phyloP scores from a whole-genome alignment of 805 yeast species.

The Lipomyces anomalus region DNA sequence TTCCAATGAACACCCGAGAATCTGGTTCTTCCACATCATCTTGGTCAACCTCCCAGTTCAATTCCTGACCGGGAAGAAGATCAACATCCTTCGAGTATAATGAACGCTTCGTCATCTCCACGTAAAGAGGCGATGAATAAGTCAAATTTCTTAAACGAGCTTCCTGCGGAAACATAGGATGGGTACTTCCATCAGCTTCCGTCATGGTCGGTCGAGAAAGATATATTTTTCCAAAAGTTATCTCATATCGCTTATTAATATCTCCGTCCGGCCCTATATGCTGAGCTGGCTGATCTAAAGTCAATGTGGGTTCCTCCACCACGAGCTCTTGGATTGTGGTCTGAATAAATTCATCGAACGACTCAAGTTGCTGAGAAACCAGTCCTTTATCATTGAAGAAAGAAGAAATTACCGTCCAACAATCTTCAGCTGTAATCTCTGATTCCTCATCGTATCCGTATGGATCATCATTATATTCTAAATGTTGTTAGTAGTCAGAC shows the following conservation, averaged over 20 bases:
- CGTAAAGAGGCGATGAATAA: slow-evolving; percentile 91
- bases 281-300: slow-evolving; percentile 97
- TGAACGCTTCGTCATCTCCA: slow-evolving; percentile 89
- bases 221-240: slow-evolving; percentile 95
- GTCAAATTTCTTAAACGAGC: slow-evolving; percentile 95
- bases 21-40: slow-evolving; percentile 58
- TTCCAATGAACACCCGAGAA: slow-evolving; percentile 86
- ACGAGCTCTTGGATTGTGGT: slow-evolving; percentile 95
- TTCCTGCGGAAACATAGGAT: slow-evolving; percentile 96
- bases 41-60: slow-evolving; percentile 56
- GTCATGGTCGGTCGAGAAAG: slow-evolving; percentile 97
- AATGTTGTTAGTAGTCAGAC: neutral
- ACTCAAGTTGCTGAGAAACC: slow-evolving; percentile 96
- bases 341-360: slow-evolving; percentile 96
- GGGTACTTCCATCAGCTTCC: slow-evolving; percentile 99
- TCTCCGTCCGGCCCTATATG: slow-evolving; percentile 88
- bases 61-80: slow-evolving; percentile 44
- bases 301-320: slow-evolving; percentile 88
- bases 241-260: slow-evolving; percentile 87
- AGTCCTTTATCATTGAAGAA: slow-evolving; percentile 95
- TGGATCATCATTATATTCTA: slow-evolving; percentile 45
- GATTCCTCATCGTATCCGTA: slow-evolving; percentile 65
- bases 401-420: slow-evolving; percentile 97
- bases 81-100: slow-evolving; percentile 74
- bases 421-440: slow-evolving; percentile 92